Percentiles rank a stretch among this genome's conserved stretches.
These are phyloP conservation scores for Leishmania turanica DNA, from an alignment of 208 protist species.

Conservation along the genomic window DNA sequence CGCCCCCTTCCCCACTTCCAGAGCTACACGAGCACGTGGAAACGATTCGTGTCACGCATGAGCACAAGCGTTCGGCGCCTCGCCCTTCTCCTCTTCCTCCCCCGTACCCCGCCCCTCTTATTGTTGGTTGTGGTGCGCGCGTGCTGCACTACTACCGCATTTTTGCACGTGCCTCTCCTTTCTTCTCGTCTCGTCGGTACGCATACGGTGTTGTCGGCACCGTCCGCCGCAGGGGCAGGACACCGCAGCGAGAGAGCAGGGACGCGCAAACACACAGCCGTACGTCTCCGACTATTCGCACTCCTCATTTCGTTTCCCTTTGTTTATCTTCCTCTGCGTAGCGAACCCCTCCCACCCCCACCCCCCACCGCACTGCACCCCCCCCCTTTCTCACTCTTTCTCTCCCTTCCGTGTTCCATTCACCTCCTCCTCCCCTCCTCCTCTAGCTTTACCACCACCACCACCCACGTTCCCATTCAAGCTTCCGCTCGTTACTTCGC, in stretches of 20 bases:
- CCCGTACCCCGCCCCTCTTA: not conserved
- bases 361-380: too few relatives aligned
- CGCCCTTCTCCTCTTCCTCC: not conserved
- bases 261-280: not conserved
- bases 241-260: not conserved
- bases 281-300: not conserved
- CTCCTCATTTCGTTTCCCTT: not conserved
- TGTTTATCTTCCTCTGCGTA: not conserved
- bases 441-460: not conserved
- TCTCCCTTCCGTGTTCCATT: not conserved
- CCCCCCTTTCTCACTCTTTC: not conserved
- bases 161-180: not conserved
- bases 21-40: not conserved
- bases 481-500: not conserved
- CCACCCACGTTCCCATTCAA: not conserved
- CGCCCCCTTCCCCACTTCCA: too few relatives aligned
- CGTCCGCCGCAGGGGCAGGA: too few relatives aligned
- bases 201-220: not conserved
- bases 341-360: not conserved
- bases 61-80: not conserved
- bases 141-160: not conserved
- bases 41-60: not conserved
- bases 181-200: not conserved
- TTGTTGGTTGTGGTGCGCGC: not conserved
- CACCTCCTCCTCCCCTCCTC: not conserved